Evolutionary conservation across 2,329 filamentous ascomycete genomes (phyloP).

Genomic region (Ophiostoma ulmi): DNA sequence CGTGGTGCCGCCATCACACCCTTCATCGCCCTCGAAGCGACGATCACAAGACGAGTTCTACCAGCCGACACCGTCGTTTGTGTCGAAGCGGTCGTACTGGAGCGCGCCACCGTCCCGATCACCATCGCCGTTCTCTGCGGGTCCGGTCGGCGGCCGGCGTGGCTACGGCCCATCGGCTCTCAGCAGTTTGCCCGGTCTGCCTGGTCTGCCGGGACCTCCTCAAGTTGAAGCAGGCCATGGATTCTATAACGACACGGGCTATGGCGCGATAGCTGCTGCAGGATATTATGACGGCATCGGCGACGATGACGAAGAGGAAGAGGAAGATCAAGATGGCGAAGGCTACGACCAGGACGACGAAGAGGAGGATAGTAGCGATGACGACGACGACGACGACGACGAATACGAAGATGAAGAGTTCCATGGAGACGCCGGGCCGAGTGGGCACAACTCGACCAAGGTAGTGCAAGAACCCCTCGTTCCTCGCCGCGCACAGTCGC

Average conservation of each 20-base stretch:
- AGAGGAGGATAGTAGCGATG: background rate
- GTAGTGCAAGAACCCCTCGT: background rate
- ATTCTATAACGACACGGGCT: conserved; percentile 23
- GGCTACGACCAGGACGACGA: conserved; percentile 13
- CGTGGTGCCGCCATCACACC: conserved; percentile 35
- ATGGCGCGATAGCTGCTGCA: conserved; percentile 21
- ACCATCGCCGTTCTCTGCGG: conserved; percentile 19
- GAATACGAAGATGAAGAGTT: conserved; percentile 11
- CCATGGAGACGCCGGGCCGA: conserved; percentile 12
- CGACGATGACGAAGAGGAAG: conserved; percentile 21
- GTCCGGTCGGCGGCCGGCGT: background rate
- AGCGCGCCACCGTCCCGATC: conserved; percentile 20
- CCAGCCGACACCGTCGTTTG: conserved; percentile 13
- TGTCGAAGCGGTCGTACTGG: conserved; percentile 19
- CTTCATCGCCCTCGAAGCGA: background rate
- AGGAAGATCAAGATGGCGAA: conserved; percentile 13
- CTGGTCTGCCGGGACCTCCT: background rate
- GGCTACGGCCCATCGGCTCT: conserved; percentile 3
- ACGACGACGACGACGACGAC: conserved; percentile 17
- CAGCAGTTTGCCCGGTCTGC: background rate
- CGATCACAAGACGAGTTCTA: conserved; percentile 5
- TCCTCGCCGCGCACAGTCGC: conserved; percentile 11
- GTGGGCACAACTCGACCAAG: background rate
- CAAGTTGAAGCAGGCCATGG: conserved; percentile 15
- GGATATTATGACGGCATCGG: conserved; percentile 20